Conservation (phyloP, 176 grass and related monocot species). For the Carex scoparia region DNA sequence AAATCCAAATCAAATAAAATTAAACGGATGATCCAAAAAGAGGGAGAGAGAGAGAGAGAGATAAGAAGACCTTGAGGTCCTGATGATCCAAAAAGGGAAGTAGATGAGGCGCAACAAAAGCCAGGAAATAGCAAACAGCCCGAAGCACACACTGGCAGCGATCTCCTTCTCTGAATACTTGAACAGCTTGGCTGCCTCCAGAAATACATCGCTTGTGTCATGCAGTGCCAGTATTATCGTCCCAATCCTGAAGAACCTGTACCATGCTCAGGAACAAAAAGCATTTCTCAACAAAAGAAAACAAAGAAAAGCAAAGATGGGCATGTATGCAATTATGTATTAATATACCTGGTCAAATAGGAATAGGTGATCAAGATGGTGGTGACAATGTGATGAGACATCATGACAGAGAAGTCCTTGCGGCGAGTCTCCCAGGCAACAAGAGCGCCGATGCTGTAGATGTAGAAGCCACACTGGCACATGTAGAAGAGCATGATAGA, state of each 20-base stretch:
- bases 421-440: slow-evolving; percentile 98
- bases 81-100: slow-evolving; percentile 99
- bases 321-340: not conserved
- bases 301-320: slow-evolving; percentile 16
- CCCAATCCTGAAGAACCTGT: slow-evolving; percentile 90
- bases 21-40: not conserved
- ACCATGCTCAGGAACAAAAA: slow-evolving; percentile 8
- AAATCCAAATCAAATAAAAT: slow-evolving; percentile 9
- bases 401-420: slow-evolving; percentile 98
- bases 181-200: slow-evolving; percentile 93
- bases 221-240: slow-evolving; percentile 89
- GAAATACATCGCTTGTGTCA: slow-evolving; percentile 89
- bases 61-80: slow-evolving; percentile 67
- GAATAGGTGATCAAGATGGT: slow-evolving; percentile 83
- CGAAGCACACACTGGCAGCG: slow-evolving; percentile 80
- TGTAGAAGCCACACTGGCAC: slow-evolving; percentile 97
- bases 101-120: slow-evolving; percentile 77
- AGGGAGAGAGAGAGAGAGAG: not conserved
- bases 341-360: slow-evolving; percentile 66
- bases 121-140: slow-evolving; percentile 92
- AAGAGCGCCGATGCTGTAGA: slow-evolving; percentile 93
- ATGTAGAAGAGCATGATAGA: slow-evolving; percentile 93
- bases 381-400: slow-evolving; percentile 98
- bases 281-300: not conserved
- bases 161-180: slow-evolving; percentile 94